Evolutionary conservation across 495 filamentous ascomycete genomes (phyloP).

Genomic region (Bacidia rubella): DNA sequence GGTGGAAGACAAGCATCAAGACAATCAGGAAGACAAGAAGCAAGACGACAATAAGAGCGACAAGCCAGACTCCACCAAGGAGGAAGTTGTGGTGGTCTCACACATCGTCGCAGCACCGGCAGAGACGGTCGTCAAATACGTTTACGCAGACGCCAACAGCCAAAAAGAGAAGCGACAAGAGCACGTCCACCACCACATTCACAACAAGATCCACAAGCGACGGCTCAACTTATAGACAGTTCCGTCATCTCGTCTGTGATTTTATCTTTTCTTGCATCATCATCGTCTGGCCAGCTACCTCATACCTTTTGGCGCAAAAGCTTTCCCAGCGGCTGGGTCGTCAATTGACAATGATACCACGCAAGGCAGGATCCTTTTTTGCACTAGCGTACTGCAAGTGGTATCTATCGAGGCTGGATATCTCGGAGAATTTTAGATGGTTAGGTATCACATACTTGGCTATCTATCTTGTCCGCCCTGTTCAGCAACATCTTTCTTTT

Average conservation of each 20-base stretch:
- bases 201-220: conserved; percentile 17
- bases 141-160: neutral
- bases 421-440: no score
- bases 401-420: no score
- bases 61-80: neutral
- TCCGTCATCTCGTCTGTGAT: neutral
- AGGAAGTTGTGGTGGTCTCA: conserved; percentile 8
- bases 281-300: neutral
- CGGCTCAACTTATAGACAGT: conserved; percentile 6
- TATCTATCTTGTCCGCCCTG: neutral
- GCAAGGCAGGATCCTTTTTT: conserved; percentile 3
- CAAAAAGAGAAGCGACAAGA: conserved; percentile 8
- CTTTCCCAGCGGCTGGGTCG: conserved; percentile 2
- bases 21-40: neutral
- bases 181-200: conserved; percentile 14
- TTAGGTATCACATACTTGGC: neutral
- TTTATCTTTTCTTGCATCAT: neutral
- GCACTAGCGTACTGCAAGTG: neutral
- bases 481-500: neutral
- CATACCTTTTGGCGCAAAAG: neutral
- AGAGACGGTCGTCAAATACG: conserved; percentile 3
- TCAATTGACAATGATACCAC: neutral
- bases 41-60: neutral
- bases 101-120: conserved; percentile 2
- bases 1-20: neutral